These are phyloP conservation scores for Truncatella angustata DNA, from an alignment of 2,329 filamentous ascomycete genomes.

Conservation along the genomic window DNA sequence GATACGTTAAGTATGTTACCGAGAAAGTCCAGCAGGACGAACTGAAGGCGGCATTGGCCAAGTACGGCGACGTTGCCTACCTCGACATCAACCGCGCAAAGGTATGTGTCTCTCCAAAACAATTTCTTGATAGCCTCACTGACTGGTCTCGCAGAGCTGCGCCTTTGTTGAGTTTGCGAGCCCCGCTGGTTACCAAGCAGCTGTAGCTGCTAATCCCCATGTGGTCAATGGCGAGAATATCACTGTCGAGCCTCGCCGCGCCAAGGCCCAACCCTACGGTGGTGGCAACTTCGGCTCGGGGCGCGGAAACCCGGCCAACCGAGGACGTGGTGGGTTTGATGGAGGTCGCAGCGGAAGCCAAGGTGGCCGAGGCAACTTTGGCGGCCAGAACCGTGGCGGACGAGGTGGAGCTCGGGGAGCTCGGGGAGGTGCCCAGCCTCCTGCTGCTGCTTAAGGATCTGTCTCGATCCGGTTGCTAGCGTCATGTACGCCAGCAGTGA, in stretches of 20 bases:
- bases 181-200: conserved; percentile 76
- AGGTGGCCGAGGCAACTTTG: conserved; percentile 66
- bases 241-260: conserved; percentile 83
- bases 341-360: conserved; percentile 59
- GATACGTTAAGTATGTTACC: conserved; percentile 94
- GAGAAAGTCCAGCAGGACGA: conserved; percentile 79
- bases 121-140: too few species aligned
- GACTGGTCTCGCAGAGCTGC: conserved; percentile 67
- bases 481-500: neutral
- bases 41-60: conserved; percentile 67
- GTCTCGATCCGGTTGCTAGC: neutral
- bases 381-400: conserved; percentile 65
- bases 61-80: conserved; percentile 68
- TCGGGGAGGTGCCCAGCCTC: conserved; percentile 60
- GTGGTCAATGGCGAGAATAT: conserved; percentile 79
- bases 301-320: conserved; percentile 59
- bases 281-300: conserved; percentile 64
- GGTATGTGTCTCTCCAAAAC: conserved; percentile 60
- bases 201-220: conserved; percentile 82
- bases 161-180: conserved; percentile 94
- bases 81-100: conserved; percentile 81
- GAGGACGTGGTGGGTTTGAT: conserved; percentile 65
- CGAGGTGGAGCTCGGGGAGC: conserved; percentile 64
- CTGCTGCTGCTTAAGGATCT: conserved; percentile 46
- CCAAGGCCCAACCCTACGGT: conserved; percentile 68